Base-by-base conservation (phyloP, 805 yeast genomes). In the Wickerhamomyces tratensis region DNA sequence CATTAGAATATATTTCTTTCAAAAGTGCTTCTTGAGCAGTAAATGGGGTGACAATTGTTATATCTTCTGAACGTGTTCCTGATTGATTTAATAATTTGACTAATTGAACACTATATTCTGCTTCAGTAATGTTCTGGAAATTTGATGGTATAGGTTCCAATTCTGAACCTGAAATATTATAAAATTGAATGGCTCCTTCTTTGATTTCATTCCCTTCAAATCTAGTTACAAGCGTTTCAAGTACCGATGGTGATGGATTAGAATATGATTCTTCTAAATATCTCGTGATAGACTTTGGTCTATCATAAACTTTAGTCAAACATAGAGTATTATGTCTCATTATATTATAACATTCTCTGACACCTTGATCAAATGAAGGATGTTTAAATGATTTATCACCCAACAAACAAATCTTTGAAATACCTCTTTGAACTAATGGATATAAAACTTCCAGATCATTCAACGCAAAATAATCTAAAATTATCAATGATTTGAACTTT, bases 1-100 rank as follows among this genome's bases (percentile, higher is more conserved):
- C 20, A 13, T 31, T 31, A 31, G 13, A 31, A 31, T 31, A 13
- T 20, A 76, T 56, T 43, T 74, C 77, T 29, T 58, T 53, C 3
- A 78, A 50, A 25, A 76, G 54, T 6, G 54, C 52, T 42, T 53
- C 58, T 50, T 76, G 81, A 8, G 65, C 61, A 20, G 57, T 56
- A 33, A 62, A 65, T 5, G 63, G 55, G 1, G 76, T 65, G 26
- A 69, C 47, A 9, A 80, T 65, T 15, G 64, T 58, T 15, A 79
- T 64, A 20, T 52, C 51, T 1, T 53, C 46, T 1, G 50, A 35
- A 0, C 72, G 63, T 44, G 74, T 75, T 0, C 74, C 76, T 20
- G 67, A 41, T 5, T 65, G 45, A 6, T 71, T 49, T 68, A 78
- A 57, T 43, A 72, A 75, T 54, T 65, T 67, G 49, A 60, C 75